A percentile compares a stretch with the other conserved stretches of the same genome.
Conservation (phyloP, 2,329 filamentous ascomycete genomes). For the Malbranchea cinnamomea region DNA sequence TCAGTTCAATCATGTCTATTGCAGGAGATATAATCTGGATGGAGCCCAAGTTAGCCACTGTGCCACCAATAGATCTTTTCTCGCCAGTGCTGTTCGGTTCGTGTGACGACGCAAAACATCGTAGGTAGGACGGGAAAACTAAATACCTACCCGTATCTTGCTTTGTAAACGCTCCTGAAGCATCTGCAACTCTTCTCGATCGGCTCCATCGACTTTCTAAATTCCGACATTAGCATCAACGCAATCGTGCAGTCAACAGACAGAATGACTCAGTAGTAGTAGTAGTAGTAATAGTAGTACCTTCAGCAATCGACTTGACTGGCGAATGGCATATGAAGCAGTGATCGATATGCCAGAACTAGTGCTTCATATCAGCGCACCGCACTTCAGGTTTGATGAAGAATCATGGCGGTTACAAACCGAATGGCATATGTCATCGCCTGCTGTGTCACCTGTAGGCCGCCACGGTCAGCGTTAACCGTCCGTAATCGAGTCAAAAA, state of each 20-base stretch:
- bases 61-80: no score
- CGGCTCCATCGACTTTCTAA: constrained; percentile 53
- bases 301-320: constrained; percentile 64
- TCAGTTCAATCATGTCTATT: constrained; percentile 84
- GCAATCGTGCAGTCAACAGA: constrained; percentile 6
- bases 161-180: constrained; percentile 63
- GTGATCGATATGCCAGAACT: constrained; percentile 72
- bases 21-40: constrained; percentile 68
- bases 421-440: constrained; percentile 86
- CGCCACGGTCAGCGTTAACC: constrained; percentile 13
- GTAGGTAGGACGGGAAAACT: background rate
- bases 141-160: constrained; percentile 58
- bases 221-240: background rate
- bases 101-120: background rate
- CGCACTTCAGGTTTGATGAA: background rate
- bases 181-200: constrained; percentile 53
- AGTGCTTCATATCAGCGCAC: constrained; percentile 3
- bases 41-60: background rate
- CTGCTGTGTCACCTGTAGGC: constrained; percentile 49
- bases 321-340: constrained; percentile 67
- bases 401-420: constrained; percentile 16
- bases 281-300: no score
- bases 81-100: no score
- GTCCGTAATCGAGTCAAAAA: constrained; percentile 8
- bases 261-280: no score